phyloP scores from a whole-genome alignment of 192 early-diverging fungal species.

The Podochytrium sp. region DNA sequence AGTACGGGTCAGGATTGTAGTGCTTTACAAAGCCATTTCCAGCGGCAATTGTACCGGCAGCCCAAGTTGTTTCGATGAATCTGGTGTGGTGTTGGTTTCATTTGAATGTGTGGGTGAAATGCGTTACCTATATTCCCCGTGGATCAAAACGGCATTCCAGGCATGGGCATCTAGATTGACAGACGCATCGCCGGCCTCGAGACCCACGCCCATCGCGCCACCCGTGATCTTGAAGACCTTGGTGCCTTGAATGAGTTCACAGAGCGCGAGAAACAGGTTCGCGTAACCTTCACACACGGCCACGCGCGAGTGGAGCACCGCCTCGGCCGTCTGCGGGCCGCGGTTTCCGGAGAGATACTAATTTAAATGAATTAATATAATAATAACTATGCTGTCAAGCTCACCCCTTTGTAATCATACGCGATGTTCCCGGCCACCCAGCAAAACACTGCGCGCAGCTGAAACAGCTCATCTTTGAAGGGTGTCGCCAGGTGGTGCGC shows the following conservation, averaged over 20 bases:
- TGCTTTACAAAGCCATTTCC: slow-evolving; percentile 42
- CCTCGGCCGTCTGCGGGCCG: slow-evolving; percentile 3
- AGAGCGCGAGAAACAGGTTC: slow-evolving; percentile 27
- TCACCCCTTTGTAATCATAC: slow-evolving; percentile 51
- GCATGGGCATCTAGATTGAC: slow-evolving; percentile 51
- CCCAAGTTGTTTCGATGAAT: slow-evolving; percentile 66
- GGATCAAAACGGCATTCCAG: slow-evolving; percentile 57
- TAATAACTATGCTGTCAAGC: background rate
- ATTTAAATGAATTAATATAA: background rate
- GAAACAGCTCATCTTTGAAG: slow-evolving; percentile 43
- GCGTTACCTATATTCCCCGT: slow-evolving; percentile 46
- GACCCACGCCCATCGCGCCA: slow-evolving; percentile 50
- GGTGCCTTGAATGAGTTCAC: background rate
- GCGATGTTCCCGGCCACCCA: slow-evolving; percentile 59
- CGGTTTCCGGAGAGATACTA: slow-evolving; percentile 1
- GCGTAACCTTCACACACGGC: slow-evolving; percentile 28
- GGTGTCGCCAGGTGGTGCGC: slow-evolving; percentile 44
- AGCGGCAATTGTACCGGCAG: slow-evolving; percentile 47
- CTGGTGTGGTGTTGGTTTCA: slow-evolving; percentile 2
- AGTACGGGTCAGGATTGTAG: slow-evolving; percentile 57
- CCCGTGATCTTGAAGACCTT: slow-evolving; percentile 52
- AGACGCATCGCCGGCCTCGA: slow-evolving; percentile 42
- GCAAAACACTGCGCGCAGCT: slow-evolving; percentile 56
- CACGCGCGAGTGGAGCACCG: background rate
- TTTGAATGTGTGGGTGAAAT: background rate